Conservation (phyloP, 164 flowering plant genomes). For the Cinnamomum micranthum region DNA sequence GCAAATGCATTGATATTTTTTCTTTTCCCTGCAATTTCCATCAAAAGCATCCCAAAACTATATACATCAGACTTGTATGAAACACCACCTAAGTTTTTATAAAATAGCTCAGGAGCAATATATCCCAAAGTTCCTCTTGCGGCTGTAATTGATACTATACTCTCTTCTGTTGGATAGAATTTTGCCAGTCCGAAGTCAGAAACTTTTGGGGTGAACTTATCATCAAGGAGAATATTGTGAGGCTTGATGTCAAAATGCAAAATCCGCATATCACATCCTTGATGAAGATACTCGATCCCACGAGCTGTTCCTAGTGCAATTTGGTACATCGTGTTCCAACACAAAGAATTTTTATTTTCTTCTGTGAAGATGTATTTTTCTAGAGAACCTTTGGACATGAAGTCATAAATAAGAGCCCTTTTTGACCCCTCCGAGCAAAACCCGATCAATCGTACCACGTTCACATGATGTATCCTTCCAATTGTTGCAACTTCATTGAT, state of each 20-base stretch:
- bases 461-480: slow-evolving; percentile 15
- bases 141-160: background rate
- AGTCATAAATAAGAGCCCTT: slow-evolving; percentile 13
- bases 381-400: slow-evolving; percentile 14
- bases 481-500: slow-evolving; percentile 18
- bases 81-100: slow-evolving; percentile 6
- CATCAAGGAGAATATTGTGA: slow-evolving; percentile 11
- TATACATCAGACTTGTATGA: slow-evolving; percentile 12
- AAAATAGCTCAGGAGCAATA: slow-evolving; percentile 12
- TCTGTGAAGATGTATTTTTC: slow-evolving; percentile 5
- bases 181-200: slow-evolving; percentile 20
- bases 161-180: background rate
- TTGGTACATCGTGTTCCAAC: slow-evolving; percentile 2
- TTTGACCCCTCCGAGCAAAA: background rate
- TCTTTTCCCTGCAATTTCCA: background rate
- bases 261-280: slow-evolving; percentile 14
- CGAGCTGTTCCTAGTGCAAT: slow-evolving; percentile 10
- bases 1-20: background rate
- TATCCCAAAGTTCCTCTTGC: slow-evolving; percentile 13
- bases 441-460: slow-evolving; percentile 7
- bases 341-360: background rate
- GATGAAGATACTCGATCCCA: slow-evolving; percentile 16
- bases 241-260: slow-evolving; percentile 22
- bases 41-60: slow-evolving; percentile 13
- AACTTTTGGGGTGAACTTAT: slow-evolving; percentile 13